A percentile compares a stretch with the other conserved stretches of the same genome.
Conservation (phyloP, 441 rosid genomes). For the Pelargonium cotyledonis region DNA sequence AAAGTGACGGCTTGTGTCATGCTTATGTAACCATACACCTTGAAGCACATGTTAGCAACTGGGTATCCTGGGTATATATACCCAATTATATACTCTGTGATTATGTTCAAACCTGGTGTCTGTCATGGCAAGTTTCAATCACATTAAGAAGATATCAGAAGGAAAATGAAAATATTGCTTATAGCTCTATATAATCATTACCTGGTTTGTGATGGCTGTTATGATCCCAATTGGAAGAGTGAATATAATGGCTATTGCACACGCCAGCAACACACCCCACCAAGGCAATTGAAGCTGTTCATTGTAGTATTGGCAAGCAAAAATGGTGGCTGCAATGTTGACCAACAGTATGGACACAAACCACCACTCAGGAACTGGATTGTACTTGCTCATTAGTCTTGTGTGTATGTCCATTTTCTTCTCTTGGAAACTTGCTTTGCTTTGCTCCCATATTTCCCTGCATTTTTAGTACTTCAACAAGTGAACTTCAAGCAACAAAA, state of each 20-base stretch:
- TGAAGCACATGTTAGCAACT: conserved; percentile 59
- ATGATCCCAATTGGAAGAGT: conserved; percentile 81
- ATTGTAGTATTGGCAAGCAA: conserved; percentile 50
- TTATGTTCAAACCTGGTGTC: conserved; percentile 52
- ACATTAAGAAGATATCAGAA: neutral
- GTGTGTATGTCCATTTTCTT: conserved; percentile 69
- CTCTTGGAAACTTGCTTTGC: conserved; percentile 49
- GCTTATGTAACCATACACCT: conserved; percentile 54
- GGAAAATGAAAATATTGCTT: neutral
- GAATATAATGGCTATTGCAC: conserved; percentile 63
- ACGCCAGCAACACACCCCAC: conserved; percentile 80
- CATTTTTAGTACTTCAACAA: neutral
- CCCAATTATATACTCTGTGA: conserved; percentile 61
- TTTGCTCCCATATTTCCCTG: conserved; percentile 62
- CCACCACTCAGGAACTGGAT: conserved; percentile 90
- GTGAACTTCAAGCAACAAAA: too few species aligned
- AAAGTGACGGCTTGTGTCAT: conserved; percentile 59
- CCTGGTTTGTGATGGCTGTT: conserved; percentile 90
- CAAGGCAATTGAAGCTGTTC: conserved; percentile 79
- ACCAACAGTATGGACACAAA: conserved; percentile 47
- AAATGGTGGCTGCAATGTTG: conserved; percentile 45
- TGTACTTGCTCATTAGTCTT: conserved; percentile 63
- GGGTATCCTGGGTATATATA: conserved; percentile 55
- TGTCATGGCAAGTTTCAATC: conserved; percentile 8
- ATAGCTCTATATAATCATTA: conserved; percentile 13